Conservation (phyloP, 2,329 filamentous ascomycete species). For the Ustilaginoidea virens region DNA sequence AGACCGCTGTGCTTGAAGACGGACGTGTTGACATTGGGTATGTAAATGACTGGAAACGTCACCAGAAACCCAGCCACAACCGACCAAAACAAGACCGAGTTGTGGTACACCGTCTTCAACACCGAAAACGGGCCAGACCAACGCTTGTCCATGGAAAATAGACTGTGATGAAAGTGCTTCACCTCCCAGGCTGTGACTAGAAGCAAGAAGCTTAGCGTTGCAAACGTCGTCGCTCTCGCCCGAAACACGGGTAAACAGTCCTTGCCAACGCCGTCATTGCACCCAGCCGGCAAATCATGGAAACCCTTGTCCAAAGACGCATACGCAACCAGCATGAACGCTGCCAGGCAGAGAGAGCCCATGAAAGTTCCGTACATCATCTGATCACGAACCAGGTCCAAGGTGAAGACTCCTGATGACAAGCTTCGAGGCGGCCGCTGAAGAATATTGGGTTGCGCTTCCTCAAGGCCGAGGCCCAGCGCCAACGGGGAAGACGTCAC, state of each 20-base stretch:
- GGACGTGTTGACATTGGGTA: constrained; percentile 47
- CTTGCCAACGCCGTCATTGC: constrained; percentile 37
- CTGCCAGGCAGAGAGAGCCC: constrained; percentile 42
- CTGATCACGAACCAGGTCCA: constrained; percentile 3
- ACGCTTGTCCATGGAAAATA: constrained; percentile 49
- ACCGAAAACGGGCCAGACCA: constrained; percentile 33
- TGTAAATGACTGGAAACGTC: constrained; percentile 50
- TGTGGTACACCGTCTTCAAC: constrained; percentile 46
- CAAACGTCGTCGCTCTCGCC: constrained; percentile 53
- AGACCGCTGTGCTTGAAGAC: constrained; percentile 59
- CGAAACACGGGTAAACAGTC: constrained; percentile 44
- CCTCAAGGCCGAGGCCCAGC: constrained; percentile 56
- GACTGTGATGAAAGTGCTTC: constrained; percentile 51
- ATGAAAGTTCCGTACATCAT: constrained; percentile 48
- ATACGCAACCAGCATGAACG: constrained; percentile 47
- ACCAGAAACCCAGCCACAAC: constrained; percentile 43
- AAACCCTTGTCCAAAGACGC: constrained; percentile 26
- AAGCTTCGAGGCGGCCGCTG: constrained; percentile 47
- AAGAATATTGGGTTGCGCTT: constrained; percentile 53
- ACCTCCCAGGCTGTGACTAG: constrained; percentile 61
- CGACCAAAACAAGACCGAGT: constrained; percentile 51
- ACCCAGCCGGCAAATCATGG: constrained; percentile 34
- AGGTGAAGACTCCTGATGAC: constrained; percentile 38
- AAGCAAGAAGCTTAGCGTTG: constrained; percentile 51
- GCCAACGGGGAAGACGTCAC: constrained; percentile 58